These are phyloP conservation scores for Huntiella abstrusa DNA, from an alignment of 2,329 filamentous ascomycete species.

Conservation along the genomic window DNA sequence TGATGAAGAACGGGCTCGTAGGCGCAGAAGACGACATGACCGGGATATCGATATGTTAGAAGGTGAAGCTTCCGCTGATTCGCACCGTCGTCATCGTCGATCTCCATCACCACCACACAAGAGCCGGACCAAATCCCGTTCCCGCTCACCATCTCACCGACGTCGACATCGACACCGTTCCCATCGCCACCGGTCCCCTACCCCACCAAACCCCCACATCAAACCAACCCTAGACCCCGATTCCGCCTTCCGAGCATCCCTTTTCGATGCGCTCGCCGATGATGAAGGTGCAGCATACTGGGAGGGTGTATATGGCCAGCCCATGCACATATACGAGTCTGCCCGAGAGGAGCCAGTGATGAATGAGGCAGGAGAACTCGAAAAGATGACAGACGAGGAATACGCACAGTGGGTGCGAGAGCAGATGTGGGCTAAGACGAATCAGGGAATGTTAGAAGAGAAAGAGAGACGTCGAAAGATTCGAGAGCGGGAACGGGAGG, in stretches of 20 bases:
- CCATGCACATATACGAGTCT: slow-evolving; percentile 57
- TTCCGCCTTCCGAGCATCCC: slow-evolving; percentile 70
- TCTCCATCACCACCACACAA: background rate
- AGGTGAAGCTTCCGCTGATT: no score
- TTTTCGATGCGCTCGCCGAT: slow-evolving; percentile 93
- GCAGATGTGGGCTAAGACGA: slow-evolving; percentile 90
- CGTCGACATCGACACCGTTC: slow-evolving; percentile 15
- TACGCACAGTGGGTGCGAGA: slow-evolving; percentile 71
- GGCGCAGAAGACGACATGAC: no score
- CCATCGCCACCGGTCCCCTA: slow-evolving; percentile 24
- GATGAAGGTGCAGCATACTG: slow-evolving; percentile 92
- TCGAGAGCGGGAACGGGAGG: slow-evolving; percentile 15
- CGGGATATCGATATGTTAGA: background rate
- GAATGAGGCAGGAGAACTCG: slow-evolving; percentile 39
- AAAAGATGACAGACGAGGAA: slow-evolving; percentile 82
- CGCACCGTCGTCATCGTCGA: background rate
- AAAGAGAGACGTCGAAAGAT: slow-evolving; percentile 41
- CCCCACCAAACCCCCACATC: slow-evolving; percentile 28
- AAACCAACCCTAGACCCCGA: slow-evolving; percentile 41
- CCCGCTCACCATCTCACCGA: background rate
- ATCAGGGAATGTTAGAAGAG: slow-evolving; percentile 67
- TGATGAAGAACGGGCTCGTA: slow-evolving; percentile 8
- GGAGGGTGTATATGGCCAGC: slow-evolving; percentile 92
- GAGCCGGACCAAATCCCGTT: slow-evolving; percentile 7
- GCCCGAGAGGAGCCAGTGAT: background rate